Evolutionary conservation across 805 yeast genomes (phyloP).

Genomic region (Cyberlindnera euphorbiiphila): DNA sequence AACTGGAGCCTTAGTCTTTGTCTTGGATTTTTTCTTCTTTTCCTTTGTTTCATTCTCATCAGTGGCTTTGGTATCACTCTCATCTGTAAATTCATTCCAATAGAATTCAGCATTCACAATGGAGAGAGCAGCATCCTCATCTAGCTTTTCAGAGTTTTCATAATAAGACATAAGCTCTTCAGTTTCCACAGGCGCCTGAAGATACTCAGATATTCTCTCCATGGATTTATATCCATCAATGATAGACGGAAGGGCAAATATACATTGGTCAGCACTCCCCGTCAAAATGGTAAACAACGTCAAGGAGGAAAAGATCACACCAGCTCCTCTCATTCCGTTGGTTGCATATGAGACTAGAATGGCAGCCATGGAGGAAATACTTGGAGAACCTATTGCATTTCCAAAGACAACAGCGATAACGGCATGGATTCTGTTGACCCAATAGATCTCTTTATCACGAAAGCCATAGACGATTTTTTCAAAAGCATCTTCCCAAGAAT

Average conservation of each 20-base stretch:
- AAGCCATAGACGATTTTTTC: conserved; percentile 42
- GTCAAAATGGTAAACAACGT: conserved; percentile 60
- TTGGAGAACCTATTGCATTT: conserved; percentile 42
- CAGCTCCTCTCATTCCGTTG: conserved; percentile 41
- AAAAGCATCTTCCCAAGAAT: conserved; percentile 81
- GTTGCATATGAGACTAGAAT: conserved; percentile 36
- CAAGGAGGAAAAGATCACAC: conserved; percentile 60
- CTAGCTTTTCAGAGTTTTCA: background rate
- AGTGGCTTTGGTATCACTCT: background rate
- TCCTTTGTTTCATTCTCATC: conserved; percentile 12
- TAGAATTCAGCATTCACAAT: background rate
- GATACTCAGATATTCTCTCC: conserved; percentile 48
- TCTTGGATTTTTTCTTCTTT: no score
- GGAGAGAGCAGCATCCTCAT: background rate
- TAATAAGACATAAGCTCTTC: background rate
- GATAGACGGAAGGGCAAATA: conserved; percentile 56
- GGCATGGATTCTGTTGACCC: conserved; percentile 41
- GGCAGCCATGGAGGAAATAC: conserved; percentile 42
- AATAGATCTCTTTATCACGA: conserved; percentile 52
- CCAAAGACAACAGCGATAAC: conserved; percentile 40
- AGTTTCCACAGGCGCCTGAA: conserved; percentile 29
- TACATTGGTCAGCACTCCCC: conserved; percentile 55
- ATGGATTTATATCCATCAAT: conserved; percentile 60
- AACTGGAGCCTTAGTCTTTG: no score
- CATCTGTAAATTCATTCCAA: conserved; percentile 1